Conservation (phyloP, 164 flowering plant species). For the Euptelea pleiosperma region DNA sequence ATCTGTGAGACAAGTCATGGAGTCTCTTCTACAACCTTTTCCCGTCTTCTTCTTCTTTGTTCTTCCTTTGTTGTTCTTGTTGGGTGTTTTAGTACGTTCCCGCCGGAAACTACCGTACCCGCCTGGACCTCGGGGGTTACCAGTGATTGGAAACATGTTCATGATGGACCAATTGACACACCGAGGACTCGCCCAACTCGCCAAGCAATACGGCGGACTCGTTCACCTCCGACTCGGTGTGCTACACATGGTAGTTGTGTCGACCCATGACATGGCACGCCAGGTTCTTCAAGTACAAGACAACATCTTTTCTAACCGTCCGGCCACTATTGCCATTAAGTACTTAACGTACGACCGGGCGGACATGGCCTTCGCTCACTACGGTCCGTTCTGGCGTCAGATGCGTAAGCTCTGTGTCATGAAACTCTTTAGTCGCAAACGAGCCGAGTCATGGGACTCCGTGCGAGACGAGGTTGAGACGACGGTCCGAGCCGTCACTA, state of each 20-base stretch:
- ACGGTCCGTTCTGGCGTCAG: slow-evolving; percentile 95
- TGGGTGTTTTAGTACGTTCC: slow-evolving; percentile 16
- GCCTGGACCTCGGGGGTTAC: slow-evolving; percentile 72
- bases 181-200: slow-evolving; percentile 70
- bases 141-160: slow-evolving; percentile 70
- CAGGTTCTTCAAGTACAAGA: slow-evolving; percentile 77
- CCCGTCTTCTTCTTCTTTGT: slow-evolving; percentile 18
- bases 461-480: slow-evolving; percentile 71
- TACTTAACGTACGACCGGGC: slow-evolving; percentile 76
- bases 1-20: slow-evolving; percentile 21
- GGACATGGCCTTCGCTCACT: slow-evolving; percentile 85
- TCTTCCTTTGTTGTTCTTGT: slow-evolving; percentile 24
- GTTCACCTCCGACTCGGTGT: slow-evolving; percentile 57
- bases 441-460: slow-evolving; percentile 80
- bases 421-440: slow-evolving; percentile 71
- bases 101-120: slow-evolving; percentile 51
- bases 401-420: slow-evolving; percentile 85
- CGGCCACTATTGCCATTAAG: slow-evolving; percentile 59
- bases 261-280: slow-evolving; percentile 61
- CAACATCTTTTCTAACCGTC: slow-evolving; percentile 68
- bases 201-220: slow-evolving; percentile 62
- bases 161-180: slow-evolving; percentile 83
- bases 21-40: slow-evolving; percentile 17
- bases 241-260: slow-evolving; percentile 53
- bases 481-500: slow-evolving; percentile 24